Conservation (phyloP, 352 stramenopile genomes). For the Phytophthora citrophthora region DNA sequence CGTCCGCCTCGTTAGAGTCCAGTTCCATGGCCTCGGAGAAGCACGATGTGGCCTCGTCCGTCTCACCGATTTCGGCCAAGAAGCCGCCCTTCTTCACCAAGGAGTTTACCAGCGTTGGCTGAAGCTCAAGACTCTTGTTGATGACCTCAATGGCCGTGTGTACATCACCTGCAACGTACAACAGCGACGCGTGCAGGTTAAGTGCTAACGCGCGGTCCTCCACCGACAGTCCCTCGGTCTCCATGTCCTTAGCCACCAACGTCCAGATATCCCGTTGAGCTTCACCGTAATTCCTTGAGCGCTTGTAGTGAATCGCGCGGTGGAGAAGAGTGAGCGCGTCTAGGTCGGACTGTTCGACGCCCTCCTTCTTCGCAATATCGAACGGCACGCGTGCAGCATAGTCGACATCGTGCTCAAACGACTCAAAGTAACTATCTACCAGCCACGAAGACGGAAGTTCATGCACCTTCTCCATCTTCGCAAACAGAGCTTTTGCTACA, state of each 20-base stretch:
- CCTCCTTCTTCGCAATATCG: constrained; percentile 67
- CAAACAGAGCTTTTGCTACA: constrained; percentile 74
- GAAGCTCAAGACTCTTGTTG: constrained; percentile 58
- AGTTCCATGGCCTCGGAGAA: constrained; percentile 73
- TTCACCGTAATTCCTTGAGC: constrained; percentile 53
- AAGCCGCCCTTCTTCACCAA: constrained; percentile 87
- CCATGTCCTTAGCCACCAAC: constrained; percentile 47
- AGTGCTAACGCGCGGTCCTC: constrained; percentile 60
- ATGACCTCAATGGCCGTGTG: constrained; percentile 74
- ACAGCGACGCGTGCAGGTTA: constrained; percentile 82
- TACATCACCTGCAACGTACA: constrained; percentile 84
- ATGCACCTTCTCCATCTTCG: constrained; percentile 71
- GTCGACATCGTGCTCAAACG: constrained; percentile 83
- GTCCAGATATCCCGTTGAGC: constrained; percentile 57
- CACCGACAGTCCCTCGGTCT: constrained; percentile 37
- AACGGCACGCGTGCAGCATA: constrained; percentile 59
- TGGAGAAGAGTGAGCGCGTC: constrained; percentile 60
- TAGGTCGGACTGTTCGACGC: constrained; percentile 44
- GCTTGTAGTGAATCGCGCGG: constrained; percentile 75
- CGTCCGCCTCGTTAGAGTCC: constrained; percentile 77
- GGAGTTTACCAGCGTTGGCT: constrained; percentile 62
- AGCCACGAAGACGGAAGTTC: constrained; percentile 82
- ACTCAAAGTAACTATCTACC: constrained; percentile 87
- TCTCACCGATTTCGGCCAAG: constrained; percentile 73
- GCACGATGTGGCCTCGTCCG: constrained; percentile 62